phyloP scores from a whole-genome alignment of 2,329 filamentous ascomycete genomes.

The Dactylonectria macrodidyma region DNA sequence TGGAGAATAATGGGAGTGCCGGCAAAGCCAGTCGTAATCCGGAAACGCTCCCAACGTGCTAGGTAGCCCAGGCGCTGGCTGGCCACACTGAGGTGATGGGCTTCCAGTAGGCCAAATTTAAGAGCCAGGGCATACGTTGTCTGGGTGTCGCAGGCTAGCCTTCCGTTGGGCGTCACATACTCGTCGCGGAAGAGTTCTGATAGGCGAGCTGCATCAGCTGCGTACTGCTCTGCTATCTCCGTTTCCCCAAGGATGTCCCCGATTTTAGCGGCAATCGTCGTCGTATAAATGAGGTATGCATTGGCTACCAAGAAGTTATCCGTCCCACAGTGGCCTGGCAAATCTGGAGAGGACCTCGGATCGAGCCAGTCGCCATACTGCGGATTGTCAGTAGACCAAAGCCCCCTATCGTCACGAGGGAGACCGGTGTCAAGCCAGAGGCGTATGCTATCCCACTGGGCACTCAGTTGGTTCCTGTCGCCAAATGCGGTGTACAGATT shows the following conservation, averaged over 20 bases:
- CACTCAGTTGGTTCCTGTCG: conserved; percentile 11
- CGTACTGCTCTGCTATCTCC: background rate
- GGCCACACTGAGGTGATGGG: background rate
- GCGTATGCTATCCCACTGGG: conserved; percentile 22
- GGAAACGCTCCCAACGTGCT: conserved; percentile 36
- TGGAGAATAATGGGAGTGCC: conserved; percentile 56
- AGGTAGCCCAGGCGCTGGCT: conserved; percentile 2
- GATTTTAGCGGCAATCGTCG: background rate
- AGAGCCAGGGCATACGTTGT: conserved; percentile 6
- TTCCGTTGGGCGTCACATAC: background rate
- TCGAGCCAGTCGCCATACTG: conserved; percentile 34
- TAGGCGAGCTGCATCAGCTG: background rate
- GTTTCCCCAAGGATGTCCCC: background rate
- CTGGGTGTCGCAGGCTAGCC: conserved; percentile 14
- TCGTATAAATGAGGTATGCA: conserved; percentile 24
- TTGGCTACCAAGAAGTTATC: conserved; percentile 27
- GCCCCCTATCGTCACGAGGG: conserved; percentile 17
- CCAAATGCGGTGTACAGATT: conserved; percentile 24
- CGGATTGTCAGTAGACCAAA: conserved; percentile 12
- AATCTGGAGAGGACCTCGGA: conserved; percentile 18
- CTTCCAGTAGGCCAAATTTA: conserved; percentile 12
- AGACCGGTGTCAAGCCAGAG: conserved; percentile 27
- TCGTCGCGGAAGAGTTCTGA: background rate
- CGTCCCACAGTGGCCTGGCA: conserved; percentile 24
- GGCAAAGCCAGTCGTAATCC: conserved; percentile 58